Evolutionary conservation across 2,329 filamentous ascomycete species (phyloP).

Genomic region (Trichoderma sp.): DNA sequence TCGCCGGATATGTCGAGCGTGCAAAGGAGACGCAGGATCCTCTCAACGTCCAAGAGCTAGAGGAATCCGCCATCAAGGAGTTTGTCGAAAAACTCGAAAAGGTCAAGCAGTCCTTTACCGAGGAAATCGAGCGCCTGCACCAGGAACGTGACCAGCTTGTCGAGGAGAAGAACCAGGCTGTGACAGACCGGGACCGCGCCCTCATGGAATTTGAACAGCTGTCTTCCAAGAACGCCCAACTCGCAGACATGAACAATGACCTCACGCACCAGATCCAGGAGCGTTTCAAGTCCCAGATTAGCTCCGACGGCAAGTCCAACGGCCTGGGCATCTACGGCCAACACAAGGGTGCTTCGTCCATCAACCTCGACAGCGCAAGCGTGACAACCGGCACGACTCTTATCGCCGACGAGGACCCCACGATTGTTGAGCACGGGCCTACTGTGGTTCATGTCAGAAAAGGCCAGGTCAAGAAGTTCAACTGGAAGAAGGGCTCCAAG

Average conservation of each 20-base stretch:
- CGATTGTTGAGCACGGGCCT: conserved; percentile 67
- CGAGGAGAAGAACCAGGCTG: conserved; percentile 79
- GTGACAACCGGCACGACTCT: conserved; percentile 57
- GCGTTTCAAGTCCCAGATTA: conserved; percentile 77
- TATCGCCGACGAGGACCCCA: conserved; percentile 64
- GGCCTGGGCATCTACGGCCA: conserved; percentile 58
- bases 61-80: conserved; percentile 87
- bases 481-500: conserved; percentile 97
- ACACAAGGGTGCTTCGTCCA: conserved; percentile 48
- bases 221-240: conserved; percentile 88
- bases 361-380: conserved; percentile 52
- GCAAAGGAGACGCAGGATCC: conserved; percentile 80
- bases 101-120: conserved; percentile 57
- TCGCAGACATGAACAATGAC: conserved; percentile 93
- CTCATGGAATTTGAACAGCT: conserved; percentile 94
- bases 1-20: conserved; percentile 82
- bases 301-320: conserved; percentile 47
- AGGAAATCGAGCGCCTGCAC: conserved; percentile 57
- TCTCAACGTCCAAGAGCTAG: conserved; percentile 76
- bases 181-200: conserved; percentile 85
- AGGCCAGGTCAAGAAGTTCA: conserved; percentile 92
- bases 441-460: conserved; percentile 95
- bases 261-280: conserved; percentile 92
- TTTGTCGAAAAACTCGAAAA: conserved; percentile 72
- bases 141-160: conserved; percentile 75